Evolutionary conservation across 2,329 filamentous ascomycete genomes (phyloP).

Genomic region (Dothidotthia symphoricarpi): DNA sequence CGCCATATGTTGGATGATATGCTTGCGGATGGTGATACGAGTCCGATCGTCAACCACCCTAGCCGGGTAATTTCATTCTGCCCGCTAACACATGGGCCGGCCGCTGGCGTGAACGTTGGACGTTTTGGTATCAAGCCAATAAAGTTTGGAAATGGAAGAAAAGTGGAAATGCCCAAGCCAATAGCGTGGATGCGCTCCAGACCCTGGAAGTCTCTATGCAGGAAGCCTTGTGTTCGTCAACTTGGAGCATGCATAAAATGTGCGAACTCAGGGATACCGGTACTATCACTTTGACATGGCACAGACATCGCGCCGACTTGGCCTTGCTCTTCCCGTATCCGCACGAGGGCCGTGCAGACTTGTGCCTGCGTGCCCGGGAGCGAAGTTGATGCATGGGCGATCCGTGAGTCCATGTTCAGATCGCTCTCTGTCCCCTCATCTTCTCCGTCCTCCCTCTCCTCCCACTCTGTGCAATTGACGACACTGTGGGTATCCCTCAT

Average conservation of each 20-base stretch:
- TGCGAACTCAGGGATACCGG: slow-evolving; percentile 21
- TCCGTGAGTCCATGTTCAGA: slow-evolving; percentile 35
- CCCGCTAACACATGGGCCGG: slow-evolving; percentile 22
- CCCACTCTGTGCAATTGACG: slow-evolving; percentile 30
- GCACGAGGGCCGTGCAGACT: slow-evolving; percentile 31
- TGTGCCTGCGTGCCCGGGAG: slow-evolving; percentile 26
- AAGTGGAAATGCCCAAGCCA: slow-evolving; percentile 12
- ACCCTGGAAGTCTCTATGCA: slow-evolving; percentile 26
- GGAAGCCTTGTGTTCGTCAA: slow-evolving; percentile 32
- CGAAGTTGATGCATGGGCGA: slow-evolving; percentile 32
- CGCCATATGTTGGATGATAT: slow-evolving; percentile 5
- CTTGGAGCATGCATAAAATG: slow-evolving; percentile 33
- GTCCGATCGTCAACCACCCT: slow-evolving; percentile 15
- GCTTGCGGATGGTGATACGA: slow-evolving; percentile 1
- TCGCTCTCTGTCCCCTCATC: slow-evolving; percentile 23
- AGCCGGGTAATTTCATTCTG: slow-evolving; percentile 26
- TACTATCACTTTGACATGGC: slow-evolving; percentile 33
- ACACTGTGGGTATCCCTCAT: slow-evolving; percentile 23
- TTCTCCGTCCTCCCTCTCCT: slow-evolving; percentile 23
- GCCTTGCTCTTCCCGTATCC: slow-evolving; percentile 34
- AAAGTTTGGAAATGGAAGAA: slow-evolving; percentile 3
- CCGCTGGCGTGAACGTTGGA: slow-evolving; percentile 22
- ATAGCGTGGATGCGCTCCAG: slow-evolving; percentile 9
- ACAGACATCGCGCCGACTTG: slow-evolving; percentile 20
- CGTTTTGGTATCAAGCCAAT: slow-evolving; percentile 22